Evolutionary conservation across 768 basidiomycete species (phyloP), one percentile per base, ranked within the genome.

Genomic region (Suillus sp.): DNA sequence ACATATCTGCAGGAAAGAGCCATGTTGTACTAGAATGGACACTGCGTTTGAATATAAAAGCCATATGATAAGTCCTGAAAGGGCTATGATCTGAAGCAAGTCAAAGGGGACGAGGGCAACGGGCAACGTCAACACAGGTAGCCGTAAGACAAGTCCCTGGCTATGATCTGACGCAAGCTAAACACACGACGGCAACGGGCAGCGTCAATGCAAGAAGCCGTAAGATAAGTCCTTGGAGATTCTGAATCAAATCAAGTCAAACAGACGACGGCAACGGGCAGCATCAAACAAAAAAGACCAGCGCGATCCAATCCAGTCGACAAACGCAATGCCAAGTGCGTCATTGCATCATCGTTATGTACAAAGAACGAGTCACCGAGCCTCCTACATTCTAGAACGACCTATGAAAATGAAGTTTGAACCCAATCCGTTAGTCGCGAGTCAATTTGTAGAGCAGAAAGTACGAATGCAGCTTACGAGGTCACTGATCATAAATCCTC

Each of bases 1-100:
- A 38, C 25, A 27, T 37, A 56, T 32, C 50, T 51, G 50, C 50
- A 51, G 50, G 30, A 51, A 56, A 56, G 37, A 56, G 27, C 25
- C 16, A 25, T 27, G 25, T 25, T 38, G 34, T 37, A 34, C 32
- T 34, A 35, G 54, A 55, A 22, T 35, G 54, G 25, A 35, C 9
- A 9, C 50, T 55, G 13, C 35, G 35, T 35, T 55, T 16, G 34
- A 37, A 56, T 25, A 20, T 4, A 25, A 37, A 51, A 50, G 30
- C 10, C 50, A 10, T 9, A 32, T 32, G 30, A 32, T 18, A 27
- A 25, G 22, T 38, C 55, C 22, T 55, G 27, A 34, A 30, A 34
- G 32, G 55, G 25, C 16, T 18, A 38, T 51, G 4, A 20, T 32
- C 50, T 51, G 4, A 18, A 30, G 16, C 9, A 30, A 51, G 18